Conservation (phyloP, 163 green algal genomes). For the Chloroidium sp. region DNA sequence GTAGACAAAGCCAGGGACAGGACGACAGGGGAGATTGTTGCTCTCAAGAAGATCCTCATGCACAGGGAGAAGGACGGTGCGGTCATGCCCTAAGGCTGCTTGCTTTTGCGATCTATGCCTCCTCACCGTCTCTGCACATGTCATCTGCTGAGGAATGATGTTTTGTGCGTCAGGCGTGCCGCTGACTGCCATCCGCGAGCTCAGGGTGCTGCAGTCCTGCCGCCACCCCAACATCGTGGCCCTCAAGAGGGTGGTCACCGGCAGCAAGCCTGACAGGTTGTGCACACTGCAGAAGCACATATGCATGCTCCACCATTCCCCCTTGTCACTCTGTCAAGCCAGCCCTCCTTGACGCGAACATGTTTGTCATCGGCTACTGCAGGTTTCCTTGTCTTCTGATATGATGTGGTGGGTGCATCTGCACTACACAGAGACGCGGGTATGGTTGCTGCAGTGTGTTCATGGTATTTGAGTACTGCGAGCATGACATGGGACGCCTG, state of each 20-base stretch:
- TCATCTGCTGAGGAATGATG: not conserved
- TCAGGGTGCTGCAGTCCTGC: constrained; percentile 60
- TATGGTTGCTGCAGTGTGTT: constrained; percentile 44
- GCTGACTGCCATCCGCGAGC: constrained; percentile 66
- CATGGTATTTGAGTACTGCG: constrained; percentile 76
- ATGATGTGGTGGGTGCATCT: too few species aligned
- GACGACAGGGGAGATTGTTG: constrained; percentile 57
- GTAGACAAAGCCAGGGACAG: constrained; percentile 52
- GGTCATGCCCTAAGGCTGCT: not conserved
- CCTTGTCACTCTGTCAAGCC: too few species aligned
- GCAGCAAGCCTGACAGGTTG: constrained; percentile 52
- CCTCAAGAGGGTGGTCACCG: constrained; percentile 63
- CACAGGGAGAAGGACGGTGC: constrained; percentile 37
- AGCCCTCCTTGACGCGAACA: too few species aligned
- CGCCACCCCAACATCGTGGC: constrained; percentile 64
- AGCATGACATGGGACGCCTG: constrained; percentile 65
- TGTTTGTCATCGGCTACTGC: too few species aligned
- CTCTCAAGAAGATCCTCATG: constrained; percentile 61
- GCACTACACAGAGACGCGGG: too few species aligned
- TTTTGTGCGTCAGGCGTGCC: constrained; percentile 46
- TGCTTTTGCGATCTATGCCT: not conserved
- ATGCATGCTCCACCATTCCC: too few species aligned
- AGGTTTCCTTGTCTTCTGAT: too few species aligned
- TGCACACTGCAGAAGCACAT: not conserved
- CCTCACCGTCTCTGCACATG: constrained; percentile 14